Base-by-base conservation (phyloP, 495 filamentous ascomycete species). In the Penicillium simplicissimum region DNA sequence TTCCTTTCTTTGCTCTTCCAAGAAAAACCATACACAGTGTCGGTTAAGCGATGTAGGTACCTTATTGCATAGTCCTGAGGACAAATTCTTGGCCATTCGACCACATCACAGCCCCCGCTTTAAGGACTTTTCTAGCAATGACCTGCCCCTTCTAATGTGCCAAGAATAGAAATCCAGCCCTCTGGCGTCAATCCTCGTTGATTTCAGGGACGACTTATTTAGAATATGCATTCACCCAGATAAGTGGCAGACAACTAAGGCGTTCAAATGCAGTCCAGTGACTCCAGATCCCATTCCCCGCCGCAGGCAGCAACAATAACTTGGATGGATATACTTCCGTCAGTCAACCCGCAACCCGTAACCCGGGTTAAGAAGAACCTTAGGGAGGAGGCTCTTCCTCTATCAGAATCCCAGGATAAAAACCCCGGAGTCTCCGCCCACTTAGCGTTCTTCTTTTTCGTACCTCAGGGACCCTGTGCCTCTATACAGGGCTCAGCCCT, bases 141-240 rank as follows among this genome's bases (percentile, higher is more conserved):
- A 45, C 42, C 19, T 45, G 19, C 19, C 42, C 45, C 45, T 31
- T 48, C n/a, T 49, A 14, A 4, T 5, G 23, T 4, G 13, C 45
- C 45, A 49, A 49, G 25, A 25, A 49, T 25, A 49, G 45, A 31
- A 49, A n/a, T 31, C 45, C 45, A 49, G 45, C 45, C 45, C 23
- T 49, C 31, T 28, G 45, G 23, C 13, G 45, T 28, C 23, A 23
- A 28, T 48, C 45, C 23, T 15, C 45, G 31, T 49, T 49, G 25
- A 49, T 28, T 8, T 49, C 11, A 19, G 45, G 4, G 19, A 6
- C 25, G 14, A 13, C 2, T 8, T n/a, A 23, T 49, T 31, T 14
- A 13, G 31, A 49, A n/a, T 6, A 49, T 31, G 45, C 25, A 25
- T 19, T 8, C 43, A 31, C 45, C 11, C 15, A 10, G 42, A 19